These are phyloP conservation scores for Termitomyces sp. DNA, from an alignment of 768 basidiomycete genomes.

Conservation along the genomic window DNA sequence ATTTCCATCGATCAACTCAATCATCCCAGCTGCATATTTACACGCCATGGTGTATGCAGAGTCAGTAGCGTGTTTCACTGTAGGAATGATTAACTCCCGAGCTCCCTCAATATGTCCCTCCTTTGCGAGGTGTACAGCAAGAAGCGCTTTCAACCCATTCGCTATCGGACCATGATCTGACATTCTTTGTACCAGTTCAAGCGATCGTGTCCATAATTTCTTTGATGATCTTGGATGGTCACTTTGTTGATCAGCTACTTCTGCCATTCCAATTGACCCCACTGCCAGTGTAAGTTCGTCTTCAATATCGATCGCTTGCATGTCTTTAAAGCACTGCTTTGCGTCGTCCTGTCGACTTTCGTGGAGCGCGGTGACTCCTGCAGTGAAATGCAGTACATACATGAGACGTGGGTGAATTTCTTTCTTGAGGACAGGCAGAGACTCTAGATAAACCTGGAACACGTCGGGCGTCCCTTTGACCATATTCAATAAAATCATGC, in stretches of 20 bases:
- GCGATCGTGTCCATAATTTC: background rate
- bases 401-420: background rate
- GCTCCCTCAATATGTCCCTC: background rate
- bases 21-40: slow-evolving; percentile 1
- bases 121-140: background rate
- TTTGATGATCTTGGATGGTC: background rate
- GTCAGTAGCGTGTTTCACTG: background rate
- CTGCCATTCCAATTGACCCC: background rate
- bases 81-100: background rate
- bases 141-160: background rate
- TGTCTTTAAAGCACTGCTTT: background rate
- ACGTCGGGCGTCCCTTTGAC: background rate
- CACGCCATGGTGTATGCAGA: background rate
- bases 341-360: background rate
- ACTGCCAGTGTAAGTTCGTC: background rate
- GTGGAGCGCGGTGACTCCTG: slow-evolving; percentile 1
- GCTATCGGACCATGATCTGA: background rate
- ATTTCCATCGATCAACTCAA: slow-evolving; percentile 1
- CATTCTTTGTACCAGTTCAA: background rate
- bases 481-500: background rate
- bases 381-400: background rate
- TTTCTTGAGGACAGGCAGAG: background rate
- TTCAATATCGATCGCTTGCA: background rate
- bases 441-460: background rate
- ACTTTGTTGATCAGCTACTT: background rate